A percentile compares a stretch with the other conserved stretches of the same genome.
phyloP scores from a whole-genome alignment of 1,139 yeast genomes.

The Candida neerlandica region DNA sequence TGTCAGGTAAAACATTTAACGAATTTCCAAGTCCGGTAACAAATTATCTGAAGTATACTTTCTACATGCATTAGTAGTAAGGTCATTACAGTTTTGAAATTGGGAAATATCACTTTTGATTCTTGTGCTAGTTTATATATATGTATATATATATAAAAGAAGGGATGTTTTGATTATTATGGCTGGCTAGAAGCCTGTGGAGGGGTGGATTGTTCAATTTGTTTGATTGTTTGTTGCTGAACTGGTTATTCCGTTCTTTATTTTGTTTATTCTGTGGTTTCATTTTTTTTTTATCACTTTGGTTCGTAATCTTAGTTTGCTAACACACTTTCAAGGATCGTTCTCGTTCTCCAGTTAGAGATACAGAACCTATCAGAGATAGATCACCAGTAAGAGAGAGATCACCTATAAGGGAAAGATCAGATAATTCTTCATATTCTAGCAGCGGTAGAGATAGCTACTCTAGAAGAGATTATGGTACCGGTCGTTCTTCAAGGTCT shows the following conservation, averaged over 20 bases:
- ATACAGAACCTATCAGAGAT: slow-evolving; percentile 17
- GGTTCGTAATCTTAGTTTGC: slow-evolving; percentile 15
- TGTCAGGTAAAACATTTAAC: neutral
- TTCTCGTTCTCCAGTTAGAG: slow-evolving; percentile 37
- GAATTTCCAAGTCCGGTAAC: slow-evolving; percentile 8
- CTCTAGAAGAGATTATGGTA: slow-evolving; percentile 25
- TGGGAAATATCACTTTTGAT: too few species aligned
- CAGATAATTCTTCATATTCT: slow-evolving; percentile 28
- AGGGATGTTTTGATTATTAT: too few species aligned
- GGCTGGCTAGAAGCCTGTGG: neutral
- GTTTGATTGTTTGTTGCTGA: slow-evolving; percentile 3
- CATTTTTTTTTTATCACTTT: slow-evolving; percentile 8
- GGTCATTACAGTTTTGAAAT: too few species aligned
- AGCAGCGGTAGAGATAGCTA: slow-evolving; percentile 8
- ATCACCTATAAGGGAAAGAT: slow-evolving; percentile 47
- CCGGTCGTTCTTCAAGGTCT: slow-evolving; percentile 10
- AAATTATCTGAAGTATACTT: neutral
- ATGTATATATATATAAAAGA: too few species aligned
- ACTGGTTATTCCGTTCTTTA: neutral
- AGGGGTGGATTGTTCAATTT: neutral
- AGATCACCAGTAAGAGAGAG: slow-evolving; percentile 12
- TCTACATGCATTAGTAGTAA: too few species aligned
- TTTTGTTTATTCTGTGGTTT: neutral
- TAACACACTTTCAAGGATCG: slow-evolving; percentile 42
- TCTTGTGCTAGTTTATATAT: too few species aligned